Conservation (phyloP, 2,329 filamentous ascomycete genomes). For the Cordyceps sp. region DNA sequence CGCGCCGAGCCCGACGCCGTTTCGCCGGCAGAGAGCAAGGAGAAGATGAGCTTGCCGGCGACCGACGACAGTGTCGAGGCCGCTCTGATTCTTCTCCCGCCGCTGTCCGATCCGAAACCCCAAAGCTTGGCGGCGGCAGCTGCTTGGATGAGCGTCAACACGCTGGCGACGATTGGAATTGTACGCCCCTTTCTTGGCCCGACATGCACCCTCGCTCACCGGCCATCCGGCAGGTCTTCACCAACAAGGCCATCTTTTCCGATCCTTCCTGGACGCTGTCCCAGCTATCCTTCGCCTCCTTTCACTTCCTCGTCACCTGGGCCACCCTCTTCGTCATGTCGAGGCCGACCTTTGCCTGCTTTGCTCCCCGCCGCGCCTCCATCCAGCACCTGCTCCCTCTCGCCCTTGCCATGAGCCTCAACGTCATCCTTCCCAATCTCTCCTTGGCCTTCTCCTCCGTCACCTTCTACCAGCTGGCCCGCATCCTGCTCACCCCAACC, state of each 20-base stretch:
- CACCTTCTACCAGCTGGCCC: conserved; percentile 54
- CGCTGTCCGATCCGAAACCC: too few relatives aligned
- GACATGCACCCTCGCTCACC: conserved; percentile 2
- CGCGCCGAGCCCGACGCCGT: too few relatives aligned
- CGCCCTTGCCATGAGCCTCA: conserved; percentile 50
- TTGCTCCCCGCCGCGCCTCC: conserved; percentile 36
- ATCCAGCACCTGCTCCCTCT: conserved; percentile 43
- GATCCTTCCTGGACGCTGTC: conserved; percentile 42
- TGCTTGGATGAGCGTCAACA: conserved; percentile 46
- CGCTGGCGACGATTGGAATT: conserved; percentile 45
- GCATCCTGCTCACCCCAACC: conserved; percentile 48
- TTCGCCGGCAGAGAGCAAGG: too few relatives aligned
- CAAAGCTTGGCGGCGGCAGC: neutral
- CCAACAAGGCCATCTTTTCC: conserved; percentile 54
- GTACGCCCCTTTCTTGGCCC: conserved; percentile 18
- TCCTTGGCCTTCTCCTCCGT: conserved; percentile 51
- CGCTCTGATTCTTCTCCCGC: too few relatives aligned
- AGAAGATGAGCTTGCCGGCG: too few relatives aligned
- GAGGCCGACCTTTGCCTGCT: conserved; percentile 38
- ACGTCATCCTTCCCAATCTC: conserved; percentile 52
- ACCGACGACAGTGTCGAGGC: too few relatives aligned
- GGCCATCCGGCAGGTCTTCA: conserved; percentile 37
- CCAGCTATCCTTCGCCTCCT: conserved; percentile 49
- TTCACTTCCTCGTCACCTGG: conserved; percentile 53
- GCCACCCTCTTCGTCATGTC: conserved; percentile 46